Percentiles rank a stretch among this genome's conserved stretches.
Evolutionary conservation across 108 stramenopile species (phyloP).

Genomic region (Stephanodiscus minutulus): DNA sequence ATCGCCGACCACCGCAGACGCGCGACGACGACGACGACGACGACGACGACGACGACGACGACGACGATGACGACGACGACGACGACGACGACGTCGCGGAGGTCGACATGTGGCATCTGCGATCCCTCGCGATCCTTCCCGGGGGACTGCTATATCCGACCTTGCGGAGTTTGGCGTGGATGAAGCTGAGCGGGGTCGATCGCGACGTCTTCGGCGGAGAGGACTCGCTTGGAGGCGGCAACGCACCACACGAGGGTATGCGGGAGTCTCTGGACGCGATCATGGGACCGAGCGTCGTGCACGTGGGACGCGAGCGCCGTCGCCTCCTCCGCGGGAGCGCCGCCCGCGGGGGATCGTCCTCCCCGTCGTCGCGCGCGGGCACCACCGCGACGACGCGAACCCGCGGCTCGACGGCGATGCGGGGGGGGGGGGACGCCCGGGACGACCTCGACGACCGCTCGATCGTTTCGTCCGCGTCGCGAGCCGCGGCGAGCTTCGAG

Average conservation of each 20-base stretch:
- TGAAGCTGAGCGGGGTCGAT: constrained; percentile 26
- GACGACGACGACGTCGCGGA: neutral
- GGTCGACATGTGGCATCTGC: constrained; percentile 28
- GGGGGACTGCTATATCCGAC: constrained; percentile 12
- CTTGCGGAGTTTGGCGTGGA: constrained; percentile 15
- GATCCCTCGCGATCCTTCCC: constrained; percentile 16
- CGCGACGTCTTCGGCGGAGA: constrained; percentile 8
- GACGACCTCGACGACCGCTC: too few species aligned
- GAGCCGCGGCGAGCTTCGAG: neutral
- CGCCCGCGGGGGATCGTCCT: too few species aligned
- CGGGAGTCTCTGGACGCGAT: constrained; percentile 10
- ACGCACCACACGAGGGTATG: neutral
- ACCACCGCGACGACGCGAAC: too few species aligned
- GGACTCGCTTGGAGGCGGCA: neutral
- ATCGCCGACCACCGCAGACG: too few species aligned
- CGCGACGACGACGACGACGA: neutral
- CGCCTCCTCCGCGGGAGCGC: too few species aligned
- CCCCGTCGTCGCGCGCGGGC: too few species aligned
- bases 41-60: neutral
- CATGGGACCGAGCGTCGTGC: too few species aligned
- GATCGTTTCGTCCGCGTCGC: too few species aligned
- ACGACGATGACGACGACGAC: neutral
- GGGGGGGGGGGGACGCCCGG: too few species aligned
- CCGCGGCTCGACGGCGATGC: too few species aligned
- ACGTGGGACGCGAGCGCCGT: too few species aligned